These are phyloP conservation scores for Thelonectria blattea DNA, from an alignment of 2,329 filamentous ascomycete species.

Conservation along the genomic window DNA sequence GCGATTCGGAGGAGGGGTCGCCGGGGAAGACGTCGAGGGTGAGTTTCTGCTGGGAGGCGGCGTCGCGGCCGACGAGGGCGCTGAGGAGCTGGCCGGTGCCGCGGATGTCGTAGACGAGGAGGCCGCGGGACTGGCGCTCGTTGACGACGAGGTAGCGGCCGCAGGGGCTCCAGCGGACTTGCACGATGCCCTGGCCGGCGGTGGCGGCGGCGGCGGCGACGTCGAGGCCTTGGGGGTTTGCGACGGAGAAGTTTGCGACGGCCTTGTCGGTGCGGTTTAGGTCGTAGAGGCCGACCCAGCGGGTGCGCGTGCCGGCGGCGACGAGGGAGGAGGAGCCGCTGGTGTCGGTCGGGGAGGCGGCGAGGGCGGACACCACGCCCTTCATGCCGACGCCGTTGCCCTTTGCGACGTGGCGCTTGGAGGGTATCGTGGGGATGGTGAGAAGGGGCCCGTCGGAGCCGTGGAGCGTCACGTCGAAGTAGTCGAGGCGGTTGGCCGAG, in stretches of 20 bases:
- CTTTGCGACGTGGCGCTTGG: conserved; percentile 63
- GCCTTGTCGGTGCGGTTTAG: conserved; percentile 59
- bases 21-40: conserved; percentile 60
- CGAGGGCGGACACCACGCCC: conserved; percentile 63
- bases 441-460: conserved; percentile 58
- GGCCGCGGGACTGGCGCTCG: conserved; percentile 60
- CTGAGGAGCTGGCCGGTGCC: conserved; percentile 63
- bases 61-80: conserved; percentile 57
- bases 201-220: conserved; percentile 51
- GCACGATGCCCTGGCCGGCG: conserved; percentile 67
- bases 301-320: conserved; percentile 68
- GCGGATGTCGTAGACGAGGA: conserved; percentile 69
- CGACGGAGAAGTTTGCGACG: conserved; percentile 65
- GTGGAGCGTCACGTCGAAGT: conserved; percentile 63
- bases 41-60: conserved; percentile 62
- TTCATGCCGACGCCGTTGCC: conserved; percentile 69
- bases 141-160: conserved; percentile 68
- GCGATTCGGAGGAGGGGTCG: conserved; percentile 33
- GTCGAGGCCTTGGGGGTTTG: conserved; percentile 63
- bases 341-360: conserved; percentile 49
- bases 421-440: conserved; percentile 66
- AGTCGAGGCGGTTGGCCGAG: conserved; percentile 62
- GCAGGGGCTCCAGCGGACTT: conserved; percentile 67
- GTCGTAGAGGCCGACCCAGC: conserved; percentile 68
- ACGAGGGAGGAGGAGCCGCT: conserved; percentile 49